These are phyloP conservation scores for Passalora sequoiae DNA, from an alignment of 2,329 filamentous ascomycete species.

Conservation along the genomic window DNA sequence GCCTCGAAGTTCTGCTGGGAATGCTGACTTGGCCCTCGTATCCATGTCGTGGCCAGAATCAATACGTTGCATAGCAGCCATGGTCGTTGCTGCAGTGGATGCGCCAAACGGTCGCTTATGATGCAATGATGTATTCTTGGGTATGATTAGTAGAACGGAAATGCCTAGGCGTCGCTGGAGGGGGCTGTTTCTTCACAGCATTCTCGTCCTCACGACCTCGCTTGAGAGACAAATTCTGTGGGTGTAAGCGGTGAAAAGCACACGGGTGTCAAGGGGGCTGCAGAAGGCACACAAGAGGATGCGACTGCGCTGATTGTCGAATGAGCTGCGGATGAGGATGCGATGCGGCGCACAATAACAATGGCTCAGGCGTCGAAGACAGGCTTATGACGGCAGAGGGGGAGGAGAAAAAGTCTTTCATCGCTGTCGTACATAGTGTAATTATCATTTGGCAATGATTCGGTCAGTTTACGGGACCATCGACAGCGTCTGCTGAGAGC, in stretches of 20 bases:
- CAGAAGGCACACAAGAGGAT: too few relatives aligned
- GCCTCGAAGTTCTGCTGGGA: constrained; percentile 49
- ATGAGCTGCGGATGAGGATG: neutral
- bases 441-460: constrained; percentile 8
- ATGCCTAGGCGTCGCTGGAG: neutral
- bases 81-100: neutral
- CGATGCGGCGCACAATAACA: neutral
- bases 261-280: too few relatives aligned
- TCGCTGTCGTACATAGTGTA: constrained; percentile 7
- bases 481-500: neutral
- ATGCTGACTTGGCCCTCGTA: constrained; percentile 22
- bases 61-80: constrained; percentile 2
- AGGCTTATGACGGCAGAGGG: constrained; percentile 6
- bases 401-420: neutral
- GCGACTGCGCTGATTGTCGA: too few relatives aligned
- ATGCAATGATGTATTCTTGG: too few relatives aligned
- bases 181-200: neutral
- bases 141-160: too few relatives aligned
- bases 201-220: neutral
- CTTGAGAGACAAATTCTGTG: neutral
- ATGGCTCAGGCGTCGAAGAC: neutral
- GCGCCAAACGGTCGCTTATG: too few relatives aligned
- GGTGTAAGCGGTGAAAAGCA: too few relatives aligned
- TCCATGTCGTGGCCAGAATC: neutral
- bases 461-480: constrained; percentile 12